Base-by-base conservation (phyloP, 2,329 filamentous ascomycete species). In the Verticillium albo-atrum region DNA sequence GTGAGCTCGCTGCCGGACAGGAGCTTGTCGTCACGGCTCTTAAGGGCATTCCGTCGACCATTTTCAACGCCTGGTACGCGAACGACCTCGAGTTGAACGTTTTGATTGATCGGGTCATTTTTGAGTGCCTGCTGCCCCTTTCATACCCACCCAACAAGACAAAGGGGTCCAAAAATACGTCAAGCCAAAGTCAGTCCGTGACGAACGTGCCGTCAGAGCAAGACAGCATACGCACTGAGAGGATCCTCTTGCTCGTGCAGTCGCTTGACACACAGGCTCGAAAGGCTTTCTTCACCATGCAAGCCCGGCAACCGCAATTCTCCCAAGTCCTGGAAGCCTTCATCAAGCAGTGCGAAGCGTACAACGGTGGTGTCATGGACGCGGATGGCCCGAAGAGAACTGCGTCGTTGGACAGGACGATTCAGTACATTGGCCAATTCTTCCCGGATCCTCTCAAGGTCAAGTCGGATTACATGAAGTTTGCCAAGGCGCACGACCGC, bases 401-500 rank as follows among this genome's bases (percentile, higher is more conserved):
- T 66, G 78, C 80, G 10, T 88, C 88, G 58, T 82, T 99, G 30
- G 85, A 87, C 60, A 87, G 83, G 65, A 85, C 92, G 14, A 86
- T 96, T 52, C 81, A 89, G 56, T 91, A 88, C 70, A 78, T 97
- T 50, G 82, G 87, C 4, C 86, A 87, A 63, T 88, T 88, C 59
- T 85, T 96, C 57, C 91, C 93, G 0, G 94, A 99, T 66, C 77
- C 86, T 0, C 72, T 84, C 57, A 87, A 89, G 65, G 88, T 90
- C 20, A 85, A 84, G 34, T 84, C 86, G 17, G 92, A 98, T 72
- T 78, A 99, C 14, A 88, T 91, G 76, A 96, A 91, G 68, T 98
- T 97, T 70, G 92, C 92, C 37, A 97, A 94, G 73, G 82, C 89
- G 66, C 91, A 98, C 68, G 93, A 99, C 71, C 89, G 94, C 56